Conservation (phyloP, 345 rosid genomes). For the Arabidopsis thaliana region DNA sequence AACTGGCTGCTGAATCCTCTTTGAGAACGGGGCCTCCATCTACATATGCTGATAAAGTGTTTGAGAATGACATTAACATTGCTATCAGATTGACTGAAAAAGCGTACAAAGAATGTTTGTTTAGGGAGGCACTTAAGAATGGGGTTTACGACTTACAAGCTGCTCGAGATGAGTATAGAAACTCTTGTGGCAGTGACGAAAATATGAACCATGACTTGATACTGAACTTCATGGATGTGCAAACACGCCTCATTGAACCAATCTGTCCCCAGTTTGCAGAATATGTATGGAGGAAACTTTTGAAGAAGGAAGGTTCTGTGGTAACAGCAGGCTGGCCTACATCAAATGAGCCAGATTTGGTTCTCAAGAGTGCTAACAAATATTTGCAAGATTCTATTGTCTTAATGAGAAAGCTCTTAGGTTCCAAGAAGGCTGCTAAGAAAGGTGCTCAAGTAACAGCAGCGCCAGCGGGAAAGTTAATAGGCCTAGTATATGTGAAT, state of each 20-base stretch:
- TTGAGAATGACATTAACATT: slow-evolving; percentile 86
- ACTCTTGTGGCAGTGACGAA: slow-evolving; percentile 75
- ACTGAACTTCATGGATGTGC: slow-evolving; percentile 84
- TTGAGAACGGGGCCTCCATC: slow-evolving; percentile 73
- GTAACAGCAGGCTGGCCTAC: slow-evolving; percentile 93
- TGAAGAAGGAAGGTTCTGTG: slow-evolving; percentile 80
- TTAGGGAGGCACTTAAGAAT: slow-evolving; percentile 88
- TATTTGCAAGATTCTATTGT: slow-evolving; percentile 89
- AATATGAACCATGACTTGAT: slow-evolving; percentile 70
- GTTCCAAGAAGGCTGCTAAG: slow-evolving; percentile 75
- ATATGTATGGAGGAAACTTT: slow-evolving; percentile 83
- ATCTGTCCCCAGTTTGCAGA: slow-evolving; percentile 94
- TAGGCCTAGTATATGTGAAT: slow-evolving; percentile 74
- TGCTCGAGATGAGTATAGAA: slow-evolving; percentile 90
- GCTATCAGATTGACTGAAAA: slow-evolving; percentile 79
- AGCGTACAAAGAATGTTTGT: slow-evolving; percentile 70
- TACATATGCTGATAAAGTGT: slow-evolving; percentile 83
- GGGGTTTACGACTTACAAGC: slow-evolving; percentile 96
- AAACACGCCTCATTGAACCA: slow-evolving; percentile 86
- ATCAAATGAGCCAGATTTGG: slow-evolving; percentile 69
- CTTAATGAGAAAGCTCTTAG: slow-evolving; percentile 71
- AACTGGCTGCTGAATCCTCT: slow-evolving; percentile 65
- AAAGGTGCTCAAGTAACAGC: slow-evolving; percentile 63
- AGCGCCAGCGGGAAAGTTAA: slow-evolving; percentile 56
- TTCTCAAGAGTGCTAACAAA: slow-evolving; percentile 82